Evolutionary conservation across 2,329 filamentous ascomycete species (phyloP).

Genomic region (Akanthomyces muscarius): DNA sequence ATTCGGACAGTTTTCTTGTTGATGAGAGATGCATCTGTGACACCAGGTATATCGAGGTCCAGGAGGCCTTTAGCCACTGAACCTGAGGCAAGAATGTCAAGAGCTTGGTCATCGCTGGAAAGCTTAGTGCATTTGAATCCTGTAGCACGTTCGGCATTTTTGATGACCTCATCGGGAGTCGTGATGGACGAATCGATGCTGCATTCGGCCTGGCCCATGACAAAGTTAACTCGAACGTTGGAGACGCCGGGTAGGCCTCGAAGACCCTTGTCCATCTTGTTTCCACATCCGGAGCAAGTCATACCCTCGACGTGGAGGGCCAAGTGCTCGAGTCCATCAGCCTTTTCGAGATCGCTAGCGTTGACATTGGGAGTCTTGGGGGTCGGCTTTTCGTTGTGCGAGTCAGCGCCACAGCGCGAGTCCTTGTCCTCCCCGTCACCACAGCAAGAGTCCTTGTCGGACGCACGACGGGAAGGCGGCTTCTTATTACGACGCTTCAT

Average conservation of each 20-base stretch:
- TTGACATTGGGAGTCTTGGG: not conserved
- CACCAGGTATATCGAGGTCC: constrained; percentile 23
- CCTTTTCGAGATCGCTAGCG: constrained; percentile 26
- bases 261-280: constrained; percentile 32
- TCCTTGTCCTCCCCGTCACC: constrained; percentile 15
- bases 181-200: constrained; percentile 25
- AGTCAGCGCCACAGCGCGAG: constrained; percentile 18
- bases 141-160: constrained; percentile 25
- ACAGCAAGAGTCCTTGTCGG: constrained; percentile 15
- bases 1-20: constrained; percentile 31
- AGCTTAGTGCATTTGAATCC: constrained; percentile 29
- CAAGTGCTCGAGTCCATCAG: constrained; percentile 25
- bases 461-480: constrained; percentile 1
- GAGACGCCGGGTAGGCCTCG: constrained; percentile 27
- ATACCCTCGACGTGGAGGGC: constrained; percentile 32
- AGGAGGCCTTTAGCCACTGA: constrained; percentile 22
- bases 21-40: constrained; percentile 25
- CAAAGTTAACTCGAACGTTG: constrained; percentile 34
- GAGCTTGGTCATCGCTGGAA: constrained; percentile 25
- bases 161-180: constrained; percentile 27
- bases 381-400: not conserved
- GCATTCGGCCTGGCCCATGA: constrained; percentile 36
- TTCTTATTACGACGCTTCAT: constrained; percentile 23
- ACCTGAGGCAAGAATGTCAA: constrained; percentile 28
- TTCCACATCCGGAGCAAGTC: constrained; percentile 35